These are phyloP conservation scores for Ambrosiella xylebori DNA, from an alignment of 2,329 filamentous ascomycete species.

Conservation along the genomic window DNA sequence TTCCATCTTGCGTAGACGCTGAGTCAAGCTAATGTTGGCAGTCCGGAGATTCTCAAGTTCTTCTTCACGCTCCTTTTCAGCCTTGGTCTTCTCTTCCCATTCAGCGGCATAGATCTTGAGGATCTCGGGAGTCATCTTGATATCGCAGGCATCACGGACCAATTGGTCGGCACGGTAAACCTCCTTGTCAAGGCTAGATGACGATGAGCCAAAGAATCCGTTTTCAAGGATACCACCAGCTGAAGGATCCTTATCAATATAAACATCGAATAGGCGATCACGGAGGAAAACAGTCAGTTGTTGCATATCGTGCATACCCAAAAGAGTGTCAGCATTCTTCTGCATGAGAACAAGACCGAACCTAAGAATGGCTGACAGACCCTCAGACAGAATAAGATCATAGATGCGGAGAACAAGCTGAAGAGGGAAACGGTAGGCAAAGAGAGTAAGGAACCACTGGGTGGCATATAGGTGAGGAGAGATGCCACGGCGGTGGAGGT, in stretches of 20 bases:
- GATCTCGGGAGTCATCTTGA: conserved; percentile 69
- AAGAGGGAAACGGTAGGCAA: conserved; percentile 90
- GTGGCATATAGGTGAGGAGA: conserved; percentile 89
- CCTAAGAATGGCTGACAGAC: conserved; percentile 78
- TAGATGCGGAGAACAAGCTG: conserved; percentile 94
- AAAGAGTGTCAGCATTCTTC: conserved; percentile 64
- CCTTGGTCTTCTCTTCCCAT: conserved; percentile 81
- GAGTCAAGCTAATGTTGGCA: conserved; percentile 48
- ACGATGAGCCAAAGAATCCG: conserved; percentile 90
- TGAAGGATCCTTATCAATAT: conserved; percentile 86
- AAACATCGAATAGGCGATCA: conserved; percentile 87
- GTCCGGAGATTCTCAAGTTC: conserved; percentile 61
- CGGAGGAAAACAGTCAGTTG: conserved; percentile 80
- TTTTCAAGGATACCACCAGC: conserved; percentile 88
- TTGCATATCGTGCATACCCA: conserved; percentile 81
- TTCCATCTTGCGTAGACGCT: conserved; percentile 70
- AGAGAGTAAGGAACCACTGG: conserved; percentile 98
- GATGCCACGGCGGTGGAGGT: conserved; percentile 74
- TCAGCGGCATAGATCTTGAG: conserved; percentile 67
- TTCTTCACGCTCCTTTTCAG: conserved; percentile 63
- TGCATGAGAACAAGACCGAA: conserved; percentile 95
- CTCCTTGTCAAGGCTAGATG: conserved; percentile 79
- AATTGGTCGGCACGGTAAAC: conserved; percentile 89
- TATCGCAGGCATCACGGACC: conserved; percentile 77
- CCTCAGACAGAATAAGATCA: conserved; percentile 85